Conservation (phyloP, 768 basidiomycete genomes). For the Amanita thiersii region DNA sequence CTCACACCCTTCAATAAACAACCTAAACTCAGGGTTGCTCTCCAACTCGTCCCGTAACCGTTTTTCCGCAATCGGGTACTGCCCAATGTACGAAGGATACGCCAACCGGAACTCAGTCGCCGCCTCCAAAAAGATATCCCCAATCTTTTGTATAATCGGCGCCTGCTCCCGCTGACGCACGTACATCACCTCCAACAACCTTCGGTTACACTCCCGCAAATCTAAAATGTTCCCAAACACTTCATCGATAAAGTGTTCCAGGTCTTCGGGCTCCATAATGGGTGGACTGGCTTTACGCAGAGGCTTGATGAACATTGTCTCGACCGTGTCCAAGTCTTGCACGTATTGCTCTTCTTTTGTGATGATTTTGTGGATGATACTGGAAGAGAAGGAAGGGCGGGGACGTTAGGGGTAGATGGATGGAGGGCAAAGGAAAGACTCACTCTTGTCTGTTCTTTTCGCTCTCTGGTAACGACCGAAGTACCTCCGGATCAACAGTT, state of each 20-base stretch:
- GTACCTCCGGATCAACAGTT: constrained; percentile 31
- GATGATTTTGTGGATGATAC: constrained; percentile 85
- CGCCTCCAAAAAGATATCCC: constrained; percentile 81
- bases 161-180: constrained; percentile 82
- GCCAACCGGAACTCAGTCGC: constrained; percentile 81
- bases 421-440: constrained; percentile 8
- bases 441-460: constrained; percentile 81
- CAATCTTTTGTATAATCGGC: constrained; percentile 76
- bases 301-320: constrained; percentile 52
- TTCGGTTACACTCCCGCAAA: constrained; percentile 70
- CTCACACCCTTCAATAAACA: constrained; percentile 73
- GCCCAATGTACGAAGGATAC: constrained; percentile 83
- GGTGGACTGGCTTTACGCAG: constrained; percentile 35
- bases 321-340: constrained; percentile 79
- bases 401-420: not conserved
- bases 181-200: constrained; percentile 76
- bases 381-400: constrained; percentile 13
- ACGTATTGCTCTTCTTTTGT: constrained; percentile 86
- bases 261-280: constrained; percentile 40
- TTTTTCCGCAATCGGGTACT: constrained; percentile 80
- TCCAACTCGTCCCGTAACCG: constrained; percentile 82
- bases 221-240: constrained; percentile 87
- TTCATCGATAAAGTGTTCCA: constrained; percentile 80
- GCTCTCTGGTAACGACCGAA: constrained; percentile 50
- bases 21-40: constrained; percentile 70